Evolutionary conservation across 176 grass and related monocot species (phyloP), one percentile per base, ranked within the genome.

Genomic region (Alopecurus myosuroides): DNA sequence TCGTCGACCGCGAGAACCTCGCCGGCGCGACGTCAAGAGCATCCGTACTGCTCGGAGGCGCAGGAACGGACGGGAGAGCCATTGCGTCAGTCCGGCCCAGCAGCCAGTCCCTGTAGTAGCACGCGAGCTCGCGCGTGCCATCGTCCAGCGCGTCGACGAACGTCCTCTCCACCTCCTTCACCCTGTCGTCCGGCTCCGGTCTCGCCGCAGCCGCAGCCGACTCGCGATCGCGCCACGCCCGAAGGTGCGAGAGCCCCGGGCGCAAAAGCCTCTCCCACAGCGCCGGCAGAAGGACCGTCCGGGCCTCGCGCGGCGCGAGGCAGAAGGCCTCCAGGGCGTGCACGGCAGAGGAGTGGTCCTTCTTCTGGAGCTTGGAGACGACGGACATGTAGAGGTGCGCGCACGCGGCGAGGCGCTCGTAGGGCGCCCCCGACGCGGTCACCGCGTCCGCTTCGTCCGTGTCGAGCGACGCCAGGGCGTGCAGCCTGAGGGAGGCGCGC

Each of bases 41-140:
- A 74, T 25, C 70, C 7, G 25, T 64, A 11, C 82, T 83, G 76
- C 77, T 67, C 26, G 81, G 82, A 62, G 91, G 91, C 23, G 82
- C 71, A n/a, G 77, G 46, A 52, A 91, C 73, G 13, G 69, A 77
- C 18, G 91, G 91, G 25, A 87, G 81, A 1, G 57, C 67, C 82
- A 86, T 77, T 26, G 51, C 73, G 5, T 87, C 33, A 3, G 78
- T 89, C 67, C 90, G 91, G 3, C 87, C 93, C 22, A 82, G 84
- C 8, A 98, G 80, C 96, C 91, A 98, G n/a, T 95, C 91, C 34
- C 85, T 89, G 88, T 98, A 98, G 90, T 98, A 95, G 71, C 82
- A 46, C 49, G 96, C 96, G 66, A 98, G 58, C 23, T 19, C 29
- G 22, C 88, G 77, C 25, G 95, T 95, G 19, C 91, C 88, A 0